phyloP scores from a whole-genome alignment of 495 filamentous ascomycete species.

The Arthonia radiata region DNA sequence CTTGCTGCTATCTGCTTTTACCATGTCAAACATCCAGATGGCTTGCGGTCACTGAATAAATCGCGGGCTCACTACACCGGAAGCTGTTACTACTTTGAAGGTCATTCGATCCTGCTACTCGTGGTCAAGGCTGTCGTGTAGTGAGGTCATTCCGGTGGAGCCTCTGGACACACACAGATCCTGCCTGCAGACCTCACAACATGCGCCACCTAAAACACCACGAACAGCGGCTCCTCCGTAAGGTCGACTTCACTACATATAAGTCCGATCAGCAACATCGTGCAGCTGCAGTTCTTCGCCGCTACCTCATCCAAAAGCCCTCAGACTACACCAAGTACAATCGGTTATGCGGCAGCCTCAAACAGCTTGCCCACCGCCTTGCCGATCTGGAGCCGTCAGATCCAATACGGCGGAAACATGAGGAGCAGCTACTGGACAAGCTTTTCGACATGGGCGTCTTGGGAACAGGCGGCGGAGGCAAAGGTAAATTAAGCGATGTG shows the following conservation, averaged over 20 bases:
- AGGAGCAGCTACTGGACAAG: slow-evolving; percentile 65
- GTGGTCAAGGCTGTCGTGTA: too few species aligned
- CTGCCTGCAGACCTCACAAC: too few species aligned
- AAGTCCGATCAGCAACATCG: slow-evolving; percentile 71
- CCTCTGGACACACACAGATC: too few species aligned
- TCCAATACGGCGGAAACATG: slow-evolving; percentile 52
- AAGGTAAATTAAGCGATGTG: slow-evolving; percentile 48
- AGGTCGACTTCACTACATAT: slow-evolving; percentile 89
- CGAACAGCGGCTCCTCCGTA: slow-evolving; percentile 66
- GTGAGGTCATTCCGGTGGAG: too few species aligned
- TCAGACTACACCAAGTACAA: slow-evolving; percentile 82
- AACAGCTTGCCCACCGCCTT: slow-evolving; percentile 69
- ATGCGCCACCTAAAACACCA: slow-evolving; percentile 33
- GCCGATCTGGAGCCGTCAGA: slow-evolving; percentile 50
- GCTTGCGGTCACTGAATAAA: too few species aligned
- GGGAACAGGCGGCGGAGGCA: slow-evolving; percentile 15
- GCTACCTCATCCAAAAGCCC: slow-evolving; percentile 72
- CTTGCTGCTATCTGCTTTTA: too few species aligned
- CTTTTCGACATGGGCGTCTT: slow-evolving; percentile 77
- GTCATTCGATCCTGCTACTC: too few species aligned
- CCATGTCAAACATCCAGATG: too few species aligned
- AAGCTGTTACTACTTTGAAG: too few species aligned
- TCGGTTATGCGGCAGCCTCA: slow-evolving; percentile 54
- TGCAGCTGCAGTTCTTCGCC: slow-evolving; percentile 48
- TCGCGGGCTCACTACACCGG: too few species aligned